Evolutionary conservation across 768 basidiomycete species (phyloP), one percentile per base, ranked within the genome.

Genomic region (Calocera cornea): DNA sequence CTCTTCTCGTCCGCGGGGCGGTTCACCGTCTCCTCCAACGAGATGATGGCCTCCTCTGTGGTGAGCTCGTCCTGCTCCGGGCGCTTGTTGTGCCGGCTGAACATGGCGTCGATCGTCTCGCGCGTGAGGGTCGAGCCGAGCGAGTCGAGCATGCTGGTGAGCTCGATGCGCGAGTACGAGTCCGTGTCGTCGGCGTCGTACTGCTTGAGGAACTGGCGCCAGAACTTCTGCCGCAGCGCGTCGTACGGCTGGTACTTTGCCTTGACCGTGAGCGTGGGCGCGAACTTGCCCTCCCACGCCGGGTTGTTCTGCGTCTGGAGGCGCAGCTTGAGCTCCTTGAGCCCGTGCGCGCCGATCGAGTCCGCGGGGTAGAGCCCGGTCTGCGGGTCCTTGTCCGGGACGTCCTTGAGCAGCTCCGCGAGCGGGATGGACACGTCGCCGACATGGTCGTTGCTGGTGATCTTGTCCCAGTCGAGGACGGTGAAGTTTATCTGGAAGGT

Each of bases 181-280:
- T 79, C 78, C 0, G 86, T 89, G 69, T 94, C 90, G 76, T 95
- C 93, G 0, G 87, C 83, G 71, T 97, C 95, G 77, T 97, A 98
- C 71, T 95, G 89, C 64, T 84, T 83, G 41, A 95, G 83, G 75
- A 92, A 94, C 70, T 90, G 87, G 1, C 86, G 80, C 94, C 94
- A 97, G 81, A 95, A 94, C 1, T 84, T 85, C 73, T 93, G 92
- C 0, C 92, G 89, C 10, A 95, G 83, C 17, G 90, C 89, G 68
- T 87, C 90, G 73, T 98, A 99, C 0, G 97, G 92, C 74, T 97
- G 93, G 77, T 93, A 99, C 77, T 89, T 95, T 11, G 95, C 95
- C 27, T 91, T 89, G 71, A 7, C 81, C 1, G 81, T 82, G 2
- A 97, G 79, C 1, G 78, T 76, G 1, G 95, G 92, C 19, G 82